Evolutionary conservation across 2,329 filamentous ascomycete species (phyloP), one percentile per base, ranked within the genome.

Genomic region (Penicillium sp.): DNA sequence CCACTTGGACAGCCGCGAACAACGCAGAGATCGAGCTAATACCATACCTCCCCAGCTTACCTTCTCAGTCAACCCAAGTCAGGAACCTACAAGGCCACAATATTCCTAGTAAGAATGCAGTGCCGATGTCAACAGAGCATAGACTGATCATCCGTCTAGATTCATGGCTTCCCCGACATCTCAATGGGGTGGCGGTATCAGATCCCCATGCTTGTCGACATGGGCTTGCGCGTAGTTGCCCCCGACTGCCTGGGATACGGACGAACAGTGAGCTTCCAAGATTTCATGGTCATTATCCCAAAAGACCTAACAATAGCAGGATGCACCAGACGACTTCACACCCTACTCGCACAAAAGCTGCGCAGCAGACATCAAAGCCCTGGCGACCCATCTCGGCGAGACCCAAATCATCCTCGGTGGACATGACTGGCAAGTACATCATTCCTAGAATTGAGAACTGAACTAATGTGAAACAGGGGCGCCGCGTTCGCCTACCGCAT

Each of bases 171-270:
- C 75, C 92, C 92, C 0, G 92, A 96, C 73, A 75, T 94, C 16
- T 84, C 85, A 8, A 86, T 92, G 67, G 91, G 88, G 68, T 97
- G 93, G 93, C 87, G 92, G 57, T 88, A 90, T 74, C 92, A 97
- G 73, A 88, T 97, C 55, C 92, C 92, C 0, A 75, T 85, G 63
- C 81, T 97, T 21, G 73, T 88, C 32, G 81, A 86, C 5, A 79
- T 90, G 53, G 88, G 88, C 21, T 83, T 93, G 60, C 84, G 88
- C 52, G 90, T 96, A 50, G 84, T 97, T 22, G 90, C 85, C 10
- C 89, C 91, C 0, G 91, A 97, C 73, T 87, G 92, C 80, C 82
- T 96, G 64, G 93, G 93, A 58, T 97, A 94, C 71, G 90, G 89
- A 24, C 82, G 84, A 54, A 94, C 90, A 24, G 88, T 83, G 70